Conservation (phyloP, 371 early-diverging fungal species). For the Funneliformis caledonium region DNA sequence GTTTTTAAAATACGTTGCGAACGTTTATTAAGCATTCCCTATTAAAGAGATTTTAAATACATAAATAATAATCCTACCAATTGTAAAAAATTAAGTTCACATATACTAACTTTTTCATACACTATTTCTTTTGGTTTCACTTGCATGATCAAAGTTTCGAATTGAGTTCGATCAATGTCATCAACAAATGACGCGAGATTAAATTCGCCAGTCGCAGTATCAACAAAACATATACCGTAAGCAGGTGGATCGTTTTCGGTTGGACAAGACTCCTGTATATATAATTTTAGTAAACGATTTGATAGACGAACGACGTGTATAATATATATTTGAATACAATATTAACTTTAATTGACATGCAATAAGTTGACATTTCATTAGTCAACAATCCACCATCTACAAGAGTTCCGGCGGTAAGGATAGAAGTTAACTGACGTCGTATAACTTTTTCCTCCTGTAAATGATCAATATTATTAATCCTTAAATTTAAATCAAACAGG, state of each 20-base stretch:
- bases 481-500: neutral
- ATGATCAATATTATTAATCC: neutral
- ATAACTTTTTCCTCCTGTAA: slow-evolving; percentile 80
- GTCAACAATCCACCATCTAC: slow-evolving; percentile 89
- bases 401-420: slow-evolving; percentile 95
- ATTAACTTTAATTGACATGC: slow-evolving; percentile 86
- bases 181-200: slow-evolving; percentile 82
- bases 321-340: neutral
- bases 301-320: neutral
- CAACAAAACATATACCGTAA: slow-evolving; percentile 92
- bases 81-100: neutral
- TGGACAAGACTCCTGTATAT: slow-evolving; percentile 48
- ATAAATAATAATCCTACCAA: neutral
- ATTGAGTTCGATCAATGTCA: slow-evolving; percentile 80
- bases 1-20: slow-evolving; percentile 80
- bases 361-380: slow-evolving; percentile 88
- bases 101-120: slow-evolving; percentile 64
- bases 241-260: slow-evolving; percentile 49
- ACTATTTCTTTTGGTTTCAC: slow-evolving; percentile 90
- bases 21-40: slow-evolving; percentile 58
- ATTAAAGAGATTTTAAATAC: neutral
- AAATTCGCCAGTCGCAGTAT: slow-evolving; percentile 94
- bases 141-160: slow-evolving; percentile 94
- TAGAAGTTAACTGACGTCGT: slow-evolving; percentile 90
- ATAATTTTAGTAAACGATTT: neutral